A percentile compares a stretch with the other conserved stretches of the same genome.
phyloP scores from a whole-genome alignment of 176 grass and related monocot genomes.

The Triticum dicoccoides region DNA sequence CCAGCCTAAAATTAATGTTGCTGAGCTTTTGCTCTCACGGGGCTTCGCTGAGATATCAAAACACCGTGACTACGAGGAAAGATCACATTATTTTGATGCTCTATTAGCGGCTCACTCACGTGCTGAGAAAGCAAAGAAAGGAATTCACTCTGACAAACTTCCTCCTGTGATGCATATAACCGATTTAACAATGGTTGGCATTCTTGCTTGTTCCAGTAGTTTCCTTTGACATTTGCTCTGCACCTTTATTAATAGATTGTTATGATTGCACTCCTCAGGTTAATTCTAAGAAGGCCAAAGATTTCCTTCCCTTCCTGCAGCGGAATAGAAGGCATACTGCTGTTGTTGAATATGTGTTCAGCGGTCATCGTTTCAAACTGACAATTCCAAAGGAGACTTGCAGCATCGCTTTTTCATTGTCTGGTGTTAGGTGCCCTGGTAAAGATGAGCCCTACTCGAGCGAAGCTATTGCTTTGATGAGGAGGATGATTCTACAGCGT shows the following conservation, averaged over 20 bases:
- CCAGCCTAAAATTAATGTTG: constrained; percentile 64
- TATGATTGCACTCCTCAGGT: constrained; percentile 37
- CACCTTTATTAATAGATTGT: constrained; percentile 3
- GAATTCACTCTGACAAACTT: constrained; percentile 69
- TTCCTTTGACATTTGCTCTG: background rate
- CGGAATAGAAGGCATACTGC: constrained; percentile 76
- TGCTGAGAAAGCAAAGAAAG: constrained; percentile 90
- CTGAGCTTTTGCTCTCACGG: constrained; percentile 76
- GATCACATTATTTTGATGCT: constrained; percentile 90
- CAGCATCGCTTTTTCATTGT: constrained; percentile 94
- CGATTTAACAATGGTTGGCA: constrained; percentile 68
- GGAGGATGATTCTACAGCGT: constrained; percentile 79
- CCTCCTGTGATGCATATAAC: constrained; percentile 90
- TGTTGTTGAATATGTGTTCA: constrained; percentile 95
- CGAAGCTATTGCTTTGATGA: constrained; percentile 98
- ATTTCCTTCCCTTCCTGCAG: constrained; percentile 94
- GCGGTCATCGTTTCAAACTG: constrained; percentile 94
- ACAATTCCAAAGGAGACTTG: constrained; percentile 98
- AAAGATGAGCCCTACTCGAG: constrained; percentile 80
- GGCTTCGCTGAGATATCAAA: constrained; percentile 77
- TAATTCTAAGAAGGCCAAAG: constrained; percentile 79
- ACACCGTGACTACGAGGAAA: constrained; percentile 93
- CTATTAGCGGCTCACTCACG: constrained; percentile 85
- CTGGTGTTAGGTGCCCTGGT: constrained; percentile 90
- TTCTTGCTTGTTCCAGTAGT: background rate